Base-by-base conservation (phyloP, 352 stramenopile species). In the Phytophthora pisi region DNA sequence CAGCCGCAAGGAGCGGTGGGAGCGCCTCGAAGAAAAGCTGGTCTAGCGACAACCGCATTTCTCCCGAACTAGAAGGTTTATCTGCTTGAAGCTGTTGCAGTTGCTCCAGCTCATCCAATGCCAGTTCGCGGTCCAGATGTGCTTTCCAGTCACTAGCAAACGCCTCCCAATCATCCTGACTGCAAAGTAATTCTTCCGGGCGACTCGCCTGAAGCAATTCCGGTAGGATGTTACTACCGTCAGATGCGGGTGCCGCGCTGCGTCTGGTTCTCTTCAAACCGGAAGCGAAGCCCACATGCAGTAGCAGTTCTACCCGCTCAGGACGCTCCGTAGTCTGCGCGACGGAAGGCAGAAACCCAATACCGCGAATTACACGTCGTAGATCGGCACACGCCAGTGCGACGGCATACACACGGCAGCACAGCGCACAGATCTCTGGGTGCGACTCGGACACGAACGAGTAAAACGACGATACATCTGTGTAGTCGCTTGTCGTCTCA, bases 401-500 rank as follows among this genome's bases (percentile, higher is more conserved):
- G 30, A 93, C 70, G 5, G 84, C 84, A 64, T 92, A 93, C 28
- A 95, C 57, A 4, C 87, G 81, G 40, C 85, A 95, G 52, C 87
- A 93, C 4, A 95, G 72, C 34, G 85, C 85, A 20, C 84, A 92
- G 15, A 95, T 87, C 62, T 95, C 84, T 1, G 84, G 84, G 42
- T 93, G 78, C 6, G 87, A 91, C 53, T 93, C 84, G 7, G 87
- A 90, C 7, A 95, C 77, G 50, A 92, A 92, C 57, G 85, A 92
- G 66, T 95, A 95, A 62, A 95, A 95, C 6, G 85, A 93, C 43
- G 82, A 91, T 43, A 93, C 83, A 54, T 95, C 85, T 0, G 81
- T 69, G 62, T 95, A 93, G 57, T 90, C 85, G 61, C 71, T 86
- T 20, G 85, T 91, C 15, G 83, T 92, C 30, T 85, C 78, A 1